Conservation (phyloP, 176 grass and related monocot species). For the Carex parvula region DNA sequence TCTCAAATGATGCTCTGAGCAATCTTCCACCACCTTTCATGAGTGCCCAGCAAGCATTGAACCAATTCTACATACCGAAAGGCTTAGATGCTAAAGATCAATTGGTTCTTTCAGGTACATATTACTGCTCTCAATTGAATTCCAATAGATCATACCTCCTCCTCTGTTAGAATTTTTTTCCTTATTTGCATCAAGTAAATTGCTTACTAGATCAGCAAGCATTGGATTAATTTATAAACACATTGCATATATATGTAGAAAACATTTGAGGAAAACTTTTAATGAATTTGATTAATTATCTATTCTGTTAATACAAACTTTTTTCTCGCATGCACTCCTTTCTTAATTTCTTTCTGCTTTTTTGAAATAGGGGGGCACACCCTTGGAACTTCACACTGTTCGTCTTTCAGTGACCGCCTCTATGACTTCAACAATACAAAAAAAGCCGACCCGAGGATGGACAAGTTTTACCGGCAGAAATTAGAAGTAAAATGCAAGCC, state of each 20-base stretch:
- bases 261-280: neutral
- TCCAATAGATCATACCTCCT: neutral
- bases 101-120: constrained; percentile 75
- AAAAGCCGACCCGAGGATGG: constrained; percentile 45
- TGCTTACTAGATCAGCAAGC: neutral
- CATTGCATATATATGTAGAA: neutral
- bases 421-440: constrained; percentile 54
- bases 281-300: too few species aligned
- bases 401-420: constrained; percentile 50
- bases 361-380: constrained; percentile 57
- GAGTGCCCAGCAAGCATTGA: constrained; percentile 40
- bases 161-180: neutral
- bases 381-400: constrained; percentile 66
- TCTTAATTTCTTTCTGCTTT: constrained; percentile 1
- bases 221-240: neutral
- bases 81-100: constrained; percentile 79
- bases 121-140: neutral
- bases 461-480: constrained; percentile 36
- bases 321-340: neutral
- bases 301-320: too few species aligned
- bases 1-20: constrained; percentile 36
- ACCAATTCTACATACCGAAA: constrained; percentile 62
- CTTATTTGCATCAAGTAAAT: neutral
- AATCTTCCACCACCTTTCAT: constrained; percentile 59
- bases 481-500: constrained; percentile 51